phyloP scores from a whole-genome alignment of 768 basidiomycete genomes.

The Termitomyces sp. region DNA sequence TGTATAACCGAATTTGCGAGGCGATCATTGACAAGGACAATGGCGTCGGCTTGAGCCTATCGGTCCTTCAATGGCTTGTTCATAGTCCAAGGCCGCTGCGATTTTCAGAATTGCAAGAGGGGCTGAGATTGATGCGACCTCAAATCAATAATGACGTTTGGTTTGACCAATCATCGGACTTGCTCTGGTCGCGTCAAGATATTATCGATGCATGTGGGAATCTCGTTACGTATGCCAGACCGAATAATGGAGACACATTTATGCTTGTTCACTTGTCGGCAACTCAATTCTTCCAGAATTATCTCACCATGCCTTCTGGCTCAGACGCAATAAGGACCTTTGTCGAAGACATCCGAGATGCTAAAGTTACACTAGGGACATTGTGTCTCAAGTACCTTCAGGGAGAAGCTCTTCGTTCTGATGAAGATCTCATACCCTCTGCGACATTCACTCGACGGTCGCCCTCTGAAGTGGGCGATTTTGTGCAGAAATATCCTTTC shows the following conservation, averaged over 20 bases:
- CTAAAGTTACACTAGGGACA: not conserved
- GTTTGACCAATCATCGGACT: constrained; percentile 1
- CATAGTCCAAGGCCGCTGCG: constrained; percentile 1
- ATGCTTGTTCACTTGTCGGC: constrained; percentile 5
- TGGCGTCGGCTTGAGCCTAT: not conserved
- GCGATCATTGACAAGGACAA: constrained; percentile 1
- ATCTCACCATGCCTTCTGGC: not conserved
- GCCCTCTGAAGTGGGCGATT: not conserved
- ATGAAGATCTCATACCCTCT: not conserved
- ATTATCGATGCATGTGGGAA: constrained; percentile 8
- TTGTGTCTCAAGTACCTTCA: constrained; percentile 3
- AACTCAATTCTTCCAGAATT: not conserved
- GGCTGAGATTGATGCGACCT: constrained; percentile 1
- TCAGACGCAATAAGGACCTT: not conserved
- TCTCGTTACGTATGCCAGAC: constrained; percentile 1
- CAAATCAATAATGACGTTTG: not conserved
- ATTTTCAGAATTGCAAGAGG: constrained; percentile 4
- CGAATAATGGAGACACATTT: not conserved
- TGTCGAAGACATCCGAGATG: not conserved
- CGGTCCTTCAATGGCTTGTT: constrained; percentile 4
- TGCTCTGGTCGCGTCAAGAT: constrained; percentile 7
- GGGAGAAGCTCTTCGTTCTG: not conserved
- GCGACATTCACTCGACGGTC: not conserved
- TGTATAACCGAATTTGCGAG: constrained; percentile 6
- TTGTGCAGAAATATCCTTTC: not conserved